Evolutionary conservation across 2,329 filamentous ascomycete genomes (phyloP), one percentile per base, ranked within the genome.

Genomic region (Neophaeococcomyces aloes): DNA sequence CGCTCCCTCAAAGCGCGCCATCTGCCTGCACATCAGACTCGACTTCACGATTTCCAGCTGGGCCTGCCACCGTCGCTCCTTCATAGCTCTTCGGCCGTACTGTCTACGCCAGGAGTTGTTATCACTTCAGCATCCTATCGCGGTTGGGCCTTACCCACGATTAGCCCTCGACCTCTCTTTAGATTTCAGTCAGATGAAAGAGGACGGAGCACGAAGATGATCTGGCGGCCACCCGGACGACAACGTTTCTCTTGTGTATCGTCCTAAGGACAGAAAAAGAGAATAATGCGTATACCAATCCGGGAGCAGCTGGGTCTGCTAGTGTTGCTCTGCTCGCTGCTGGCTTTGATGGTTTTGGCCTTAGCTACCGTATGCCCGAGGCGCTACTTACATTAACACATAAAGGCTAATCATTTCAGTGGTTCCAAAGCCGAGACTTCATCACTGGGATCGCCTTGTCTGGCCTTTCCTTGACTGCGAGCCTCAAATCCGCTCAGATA

Each of bases 291-390:
- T 62, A 78, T 94, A 61, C 81, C 83, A 46, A 94, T 94, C 57
- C 77, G 86, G 54, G 81, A 88, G 66, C 88, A 95, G 74, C 74
- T 95, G 56, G 85, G 79, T 53, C 72, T 80, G 61, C 72, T 94
- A 51, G 85, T 94, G 57, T 69, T 91, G 52, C 59, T 86, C 47
- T 78, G 83, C 47, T 79, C 86, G 38, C 74, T 93, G 45, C 67
- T 83, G 45, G 80, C 81, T 42, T 74, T 94, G 49, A 78, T 81
- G 44, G 78, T 94, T 49, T 74, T 94, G 48, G 79, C 86, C 13
- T 75, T 94, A 50, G 85, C 87, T 56, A 84, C 81, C 60, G 62
- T 65, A 58, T 34, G 56, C 38, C n/a, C 21, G 31, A 11, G 21
- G 10, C 17, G 29, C 5, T 17, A 29, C 13, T 17, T 77, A 73